Conservation (phyloP, 176 grass and related monocot species). For the Chrysopogon serrulatus region DNA sequence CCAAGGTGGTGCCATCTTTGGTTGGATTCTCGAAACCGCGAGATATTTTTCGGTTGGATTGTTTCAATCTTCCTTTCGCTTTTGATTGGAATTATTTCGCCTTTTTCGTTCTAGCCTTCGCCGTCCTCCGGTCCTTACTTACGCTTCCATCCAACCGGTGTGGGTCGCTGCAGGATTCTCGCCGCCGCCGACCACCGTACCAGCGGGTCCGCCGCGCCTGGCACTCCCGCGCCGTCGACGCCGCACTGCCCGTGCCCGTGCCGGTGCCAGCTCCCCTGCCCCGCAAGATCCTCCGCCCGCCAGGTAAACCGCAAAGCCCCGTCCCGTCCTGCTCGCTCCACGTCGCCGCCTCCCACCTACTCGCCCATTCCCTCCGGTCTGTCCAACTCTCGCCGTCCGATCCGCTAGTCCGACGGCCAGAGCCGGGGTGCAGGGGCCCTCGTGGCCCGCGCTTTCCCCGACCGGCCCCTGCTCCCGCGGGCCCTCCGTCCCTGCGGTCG, state of each 20-base stretch:
- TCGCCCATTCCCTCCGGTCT: not conserved
- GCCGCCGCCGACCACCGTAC: constrained; percentile 15
- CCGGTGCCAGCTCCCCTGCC: not conserved
- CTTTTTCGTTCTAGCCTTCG: not conserved
- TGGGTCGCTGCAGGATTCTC: constrained; percentile 34
- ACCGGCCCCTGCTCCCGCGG: constrained; percentile 16
- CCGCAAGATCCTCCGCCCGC: constrained; percentile 39
- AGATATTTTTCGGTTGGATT: not conserved
- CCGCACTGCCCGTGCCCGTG: not conserved
- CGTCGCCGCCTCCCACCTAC: not conserved
- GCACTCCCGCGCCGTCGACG: constrained; percentile 3
- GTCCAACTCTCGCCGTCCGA: not conserved
- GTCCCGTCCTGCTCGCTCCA: not conserved
- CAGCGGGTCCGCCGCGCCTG: constrained; percentile 17
- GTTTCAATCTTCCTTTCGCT: not conserved
- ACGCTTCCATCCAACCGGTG: not conserved
- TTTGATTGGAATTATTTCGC: not conserved
- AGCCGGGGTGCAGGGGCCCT: not conserved
- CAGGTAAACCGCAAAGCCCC: constrained; percentile 31
- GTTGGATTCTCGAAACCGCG: not conserved
- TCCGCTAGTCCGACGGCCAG: not conserved
- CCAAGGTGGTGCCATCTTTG: not conserved
- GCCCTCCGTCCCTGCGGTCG: not conserved
- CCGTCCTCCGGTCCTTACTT: not conserved
- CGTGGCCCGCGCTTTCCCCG: constrained; percentile 18